Percentiles rank a stretch among this genome's conserved stretches.
Evolutionary conservation across 306 rosid species (phyloP).

Genomic region (Inga laurina): DNA sequence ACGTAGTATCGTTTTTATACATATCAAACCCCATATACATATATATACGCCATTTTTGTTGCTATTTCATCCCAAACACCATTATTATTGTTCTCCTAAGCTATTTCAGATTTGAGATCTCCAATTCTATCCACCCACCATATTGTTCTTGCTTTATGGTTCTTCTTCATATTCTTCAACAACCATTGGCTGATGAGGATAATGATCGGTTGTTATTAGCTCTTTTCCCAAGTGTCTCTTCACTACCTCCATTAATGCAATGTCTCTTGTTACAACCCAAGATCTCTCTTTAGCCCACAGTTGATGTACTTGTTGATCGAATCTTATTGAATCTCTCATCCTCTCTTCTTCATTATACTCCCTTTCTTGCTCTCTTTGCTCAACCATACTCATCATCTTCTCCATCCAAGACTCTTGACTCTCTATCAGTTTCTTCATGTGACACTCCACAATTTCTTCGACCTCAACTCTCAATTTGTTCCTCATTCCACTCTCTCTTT

Average conservation of each 20-base stretch:
- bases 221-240: constrained; percentile 42
- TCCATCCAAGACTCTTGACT: constrained; percentile 77
- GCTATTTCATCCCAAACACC: constrained; percentile 38
- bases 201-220: neutral
- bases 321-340: constrained; percentile 55
- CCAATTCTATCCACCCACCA: constrained; percentile 46
- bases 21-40: too few relatives aligned
- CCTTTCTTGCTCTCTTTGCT: constrained; percentile 59
- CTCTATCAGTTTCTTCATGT: constrained; percentile 63
- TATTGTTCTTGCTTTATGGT: neutral
- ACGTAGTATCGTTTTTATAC: too few relatives aligned
- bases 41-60: too few relatives aligned
- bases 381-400: constrained; percentile 57
- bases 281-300: constrained; percentile 78
- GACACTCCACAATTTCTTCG: constrained; percentile 57
- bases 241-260: constrained; percentile 57
- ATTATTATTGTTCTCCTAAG: constrained; percentile 26
- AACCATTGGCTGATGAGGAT: constrained; percentile 9
- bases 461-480: constrained; percentile 57
- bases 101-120: constrained; percentile 48
- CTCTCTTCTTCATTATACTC: constrained; percentile 57
- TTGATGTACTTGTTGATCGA: constrained; percentile 51
- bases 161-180: constrained; percentile 3
- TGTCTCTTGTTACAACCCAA: constrained; percentile 69
- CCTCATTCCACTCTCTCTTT: constrained; percentile 31